Percentiles rank a stretch among this genome's conserved stretches.
Conservation (phyloP, 352 stramenopile species). For the Thalassiosira mediterranea region DNA sequence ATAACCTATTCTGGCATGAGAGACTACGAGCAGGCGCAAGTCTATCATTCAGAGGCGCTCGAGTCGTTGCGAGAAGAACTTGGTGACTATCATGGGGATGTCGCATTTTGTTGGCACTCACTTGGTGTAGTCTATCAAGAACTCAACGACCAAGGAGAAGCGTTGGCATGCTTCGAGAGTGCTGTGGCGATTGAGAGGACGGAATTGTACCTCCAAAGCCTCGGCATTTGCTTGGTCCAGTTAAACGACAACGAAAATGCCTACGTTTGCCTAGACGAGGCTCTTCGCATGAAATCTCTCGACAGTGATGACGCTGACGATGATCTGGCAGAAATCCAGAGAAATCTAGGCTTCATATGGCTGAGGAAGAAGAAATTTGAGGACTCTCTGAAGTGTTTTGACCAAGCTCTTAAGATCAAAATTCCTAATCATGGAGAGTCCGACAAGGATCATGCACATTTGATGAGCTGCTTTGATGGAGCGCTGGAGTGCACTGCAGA, state of each 20-base stretch:
- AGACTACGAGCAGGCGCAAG: constrained; percentile 59
- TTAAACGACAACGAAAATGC: constrained; percentile 68
- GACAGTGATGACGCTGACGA: constrained; percentile 51
- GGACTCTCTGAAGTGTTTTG: constrained; percentile 60
- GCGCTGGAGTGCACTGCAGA: constrained; percentile 49
- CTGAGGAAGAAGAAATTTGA: constrained; percentile 60
- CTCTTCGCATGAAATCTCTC: constrained; percentile 63
- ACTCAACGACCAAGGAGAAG: constrained; percentile 44
- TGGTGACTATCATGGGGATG: constrained; percentile 60
- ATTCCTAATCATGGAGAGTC: constrained; percentile 35
- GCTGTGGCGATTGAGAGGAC: constrained; percentile 61
- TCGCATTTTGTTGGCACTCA: constrained; percentile 69
- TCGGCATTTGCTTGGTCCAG: constrained; percentile 56
- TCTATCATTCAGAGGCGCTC: constrained; percentile 67
- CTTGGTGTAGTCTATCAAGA: constrained; percentile 56
- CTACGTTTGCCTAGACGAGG: constrained; percentile 62
- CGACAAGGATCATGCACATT: constrained; percentile 53
- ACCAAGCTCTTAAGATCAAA: constrained; percentile 66
- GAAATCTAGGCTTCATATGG: constrained; percentile 62
- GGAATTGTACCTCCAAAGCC: constrained; percentile 55
- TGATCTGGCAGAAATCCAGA: constrained; percentile 65
- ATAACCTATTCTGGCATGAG: constrained; percentile 64
- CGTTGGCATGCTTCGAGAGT: constrained; percentile 58
- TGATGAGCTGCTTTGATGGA: constrained; percentile 63
- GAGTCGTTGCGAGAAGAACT: constrained; percentile 59